phyloP scores from a whole-genome alignment of 257 asterid genomes.

The Nicotiana obtusifolia region DNA sequence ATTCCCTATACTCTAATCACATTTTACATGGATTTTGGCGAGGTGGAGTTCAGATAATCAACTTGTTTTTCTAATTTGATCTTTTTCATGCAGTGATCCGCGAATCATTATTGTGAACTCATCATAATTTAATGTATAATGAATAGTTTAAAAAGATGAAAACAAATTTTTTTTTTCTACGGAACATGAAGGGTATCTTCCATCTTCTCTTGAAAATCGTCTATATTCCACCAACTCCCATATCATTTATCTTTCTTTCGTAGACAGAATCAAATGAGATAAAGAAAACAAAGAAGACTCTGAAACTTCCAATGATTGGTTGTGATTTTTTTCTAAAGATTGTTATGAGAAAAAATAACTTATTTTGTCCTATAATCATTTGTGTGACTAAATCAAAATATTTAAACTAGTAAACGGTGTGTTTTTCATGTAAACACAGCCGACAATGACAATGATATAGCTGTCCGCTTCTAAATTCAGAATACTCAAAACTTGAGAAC shows the following conservation, averaged over 20 bases:
- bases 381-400: slow-evolving; percentile 5
- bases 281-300: slow-evolving; percentile 14
- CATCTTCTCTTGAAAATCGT: slow-evolving; percentile 6
- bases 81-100: neutral
- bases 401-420: slow-evolving; percentile 9
- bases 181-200: slow-evolving; percentile 18
- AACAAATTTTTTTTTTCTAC: neutral
- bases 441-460: slow-evolving; percentile 39
- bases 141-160: neutral
- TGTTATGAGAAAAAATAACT: neutral
- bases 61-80: neutral
- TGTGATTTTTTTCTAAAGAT: neutral
- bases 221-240: slow-evolving; percentile 26
- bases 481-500: slow-evolving; percentile 4
- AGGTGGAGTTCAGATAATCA: slow-evolving; percentile 5
- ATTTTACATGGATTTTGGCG: neutral
- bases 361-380: slow-evolving; percentile 24
- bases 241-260: slow-evolving; percentile 1
- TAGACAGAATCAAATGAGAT: slow-evolving; percentile 26
- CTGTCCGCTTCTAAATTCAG: slow-evolving; percentile 17
- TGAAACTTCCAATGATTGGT: slow-evolving; percentile 25
- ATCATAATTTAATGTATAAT: neutral
- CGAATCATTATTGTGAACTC: neutral
- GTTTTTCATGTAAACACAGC: slow-evolving; percentile 19
- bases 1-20: neutral